Base-by-base conservation (phyloP, 371 early-diverging fungal genomes). In the Zopfochytrium polystomum region DNA sequence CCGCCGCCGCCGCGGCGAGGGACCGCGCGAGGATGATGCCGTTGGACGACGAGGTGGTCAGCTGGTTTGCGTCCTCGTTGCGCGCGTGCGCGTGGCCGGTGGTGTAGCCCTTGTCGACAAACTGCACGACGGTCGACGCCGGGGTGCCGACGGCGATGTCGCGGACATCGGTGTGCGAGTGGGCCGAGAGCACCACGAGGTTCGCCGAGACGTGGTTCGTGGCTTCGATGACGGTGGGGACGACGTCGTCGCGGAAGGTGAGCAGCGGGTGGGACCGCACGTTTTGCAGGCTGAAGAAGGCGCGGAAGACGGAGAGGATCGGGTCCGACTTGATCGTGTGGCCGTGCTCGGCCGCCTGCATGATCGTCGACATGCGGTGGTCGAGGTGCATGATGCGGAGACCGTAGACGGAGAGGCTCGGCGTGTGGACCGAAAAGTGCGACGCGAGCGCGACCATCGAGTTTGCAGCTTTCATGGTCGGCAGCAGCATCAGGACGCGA, bases 361-460 rank as follows among this genome's bases (percentile, higher is more conserved):
- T 87, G n/a, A 49, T 32, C 2, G 60, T 80, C 0, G 89, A 85
- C 22, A 83, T 72, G 48, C 89, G 82, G 7, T 85, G 80, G 0
- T 85, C 81, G 25, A 84, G 62, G 64, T 87, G 87, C 0, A 87
- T 54, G 15, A 90, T 55, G 20, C 90, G 78, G 43, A 90, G 58
- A 1, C 86, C 83, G 56, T 48, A 58, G 9, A 67, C 56, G 18
- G 52, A 2, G 44, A 3, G 22, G 7, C 5, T 23, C 6, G 35
- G n/a, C 15, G 25, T 30, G 22, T 29, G 25, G 5, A n/a, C 4
- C 9, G 60, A 50, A 20, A 89, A 60, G 23, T 85, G 61, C 18
- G 80, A 80, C 5, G 87, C 78, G n/a, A 92, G 45, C 7, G 83
- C 71, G 87, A 92, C 87, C 65, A 87, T 75, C 0, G 88, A 77